These are phyloP conservation scores for Spirogloea muscicola DNA, from an alignment of 139 green algal species.

Conservation along the genomic window DNA sequence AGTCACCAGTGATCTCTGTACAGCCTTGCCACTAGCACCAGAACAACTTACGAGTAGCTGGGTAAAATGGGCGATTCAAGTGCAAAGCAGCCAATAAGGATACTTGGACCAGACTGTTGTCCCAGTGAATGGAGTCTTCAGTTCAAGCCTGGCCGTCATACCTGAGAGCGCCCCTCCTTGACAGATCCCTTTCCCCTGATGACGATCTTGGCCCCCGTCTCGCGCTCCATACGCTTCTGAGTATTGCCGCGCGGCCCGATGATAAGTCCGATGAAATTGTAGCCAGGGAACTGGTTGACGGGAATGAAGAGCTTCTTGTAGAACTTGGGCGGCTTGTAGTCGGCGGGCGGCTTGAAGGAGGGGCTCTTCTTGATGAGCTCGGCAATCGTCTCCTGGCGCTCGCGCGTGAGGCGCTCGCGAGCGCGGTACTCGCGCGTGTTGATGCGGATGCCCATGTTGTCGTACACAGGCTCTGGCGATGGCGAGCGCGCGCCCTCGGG, in stretches of 20 bases:
- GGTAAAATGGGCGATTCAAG: too few species aligned
- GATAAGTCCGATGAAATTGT: conserved; percentile 99
- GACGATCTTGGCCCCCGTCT: conserved; percentile 96
- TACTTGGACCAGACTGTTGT: too few species aligned
- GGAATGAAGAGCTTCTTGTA: conserved; percentile 87
- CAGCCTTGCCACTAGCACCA: too few species aligned
- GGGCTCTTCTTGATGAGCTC: conserved; percentile 84
- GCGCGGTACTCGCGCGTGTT: conserved; percentile 87
- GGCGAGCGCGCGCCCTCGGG: conserved; percentile 80
- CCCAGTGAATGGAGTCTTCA: too few species aligned
- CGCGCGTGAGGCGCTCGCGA: conserved; percentile 69
- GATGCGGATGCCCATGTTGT: conserved; percentile 71
- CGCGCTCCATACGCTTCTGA: conserved; percentile 96
- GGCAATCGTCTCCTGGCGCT: conserved; percentile 76
- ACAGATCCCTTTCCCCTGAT: conserved; percentile 81
- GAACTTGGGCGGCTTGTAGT: conserved; percentile 81
- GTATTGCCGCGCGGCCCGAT: conserved; percentile 97
- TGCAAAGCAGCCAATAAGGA: too few species aligned
- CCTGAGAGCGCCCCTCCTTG: conserved; percentile 77
- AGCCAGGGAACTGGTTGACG: conserved; percentile 81
- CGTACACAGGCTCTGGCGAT: conserved; percentile 88
- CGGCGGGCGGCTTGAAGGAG: conserved; percentile 75
- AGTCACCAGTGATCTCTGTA: too few species aligned
- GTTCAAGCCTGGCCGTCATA: too few species aligned
- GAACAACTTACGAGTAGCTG: too few species aligned